phyloP scores from a whole-genome alignment of 805 yeast genomes.

The Kodamaea laetipori region DNA sequence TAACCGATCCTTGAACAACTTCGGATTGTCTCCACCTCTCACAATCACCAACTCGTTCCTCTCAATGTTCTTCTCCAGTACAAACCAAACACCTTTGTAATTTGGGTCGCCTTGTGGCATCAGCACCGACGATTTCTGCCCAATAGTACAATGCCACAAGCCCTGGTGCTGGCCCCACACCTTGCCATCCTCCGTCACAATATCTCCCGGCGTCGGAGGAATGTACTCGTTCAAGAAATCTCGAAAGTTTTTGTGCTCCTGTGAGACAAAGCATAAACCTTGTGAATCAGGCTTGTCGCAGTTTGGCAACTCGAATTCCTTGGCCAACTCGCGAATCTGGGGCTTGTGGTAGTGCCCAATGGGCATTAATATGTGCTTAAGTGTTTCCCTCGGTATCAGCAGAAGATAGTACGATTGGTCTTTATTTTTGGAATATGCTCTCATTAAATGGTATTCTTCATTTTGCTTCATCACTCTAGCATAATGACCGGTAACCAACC shows the following conservation, averaged over 20 bases:
- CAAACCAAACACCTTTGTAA: constrained; percentile 83
- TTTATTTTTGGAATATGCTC: constrained; percentile 61
- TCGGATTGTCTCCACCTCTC: constrained; percentile 61
- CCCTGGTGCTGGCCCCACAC: constrained; percentile 85
- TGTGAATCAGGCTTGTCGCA: constrained; percentile 90
- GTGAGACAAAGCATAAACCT: constrained; percentile 89
- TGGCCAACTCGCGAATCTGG: constrained; percentile 69
- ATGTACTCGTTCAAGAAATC: constrained; percentile 76
- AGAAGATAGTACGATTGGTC: constrained; percentile 93
- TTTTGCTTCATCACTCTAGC: constrained; percentile 50
- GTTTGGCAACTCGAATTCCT: constrained; percentile 51
- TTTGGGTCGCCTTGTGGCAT: constrained; percentile 88
- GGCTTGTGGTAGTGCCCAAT: constrained; percentile 78
- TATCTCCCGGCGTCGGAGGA: constrained; percentile 71
- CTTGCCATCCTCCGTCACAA: constrained; percentile 72
- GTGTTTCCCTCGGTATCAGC: constrained; percentile 50
- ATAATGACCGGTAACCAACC: constrained; percentile 92
- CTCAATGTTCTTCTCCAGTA: constrained; percentile 64
- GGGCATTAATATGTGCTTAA: constrained; percentile 67
- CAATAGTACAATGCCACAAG: constrained; percentile 93
- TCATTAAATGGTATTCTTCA: constrained; percentile 48
- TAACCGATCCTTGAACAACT: constrained; percentile 51
- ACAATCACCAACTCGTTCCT: constrained; percentile 81
- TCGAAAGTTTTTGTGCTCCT: constrained; percentile 60
- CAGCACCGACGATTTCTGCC: constrained; percentile 76